Conservation (phyloP, 2,329 filamentous ascomycete species). For the Ophiostoma ips region DNA sequence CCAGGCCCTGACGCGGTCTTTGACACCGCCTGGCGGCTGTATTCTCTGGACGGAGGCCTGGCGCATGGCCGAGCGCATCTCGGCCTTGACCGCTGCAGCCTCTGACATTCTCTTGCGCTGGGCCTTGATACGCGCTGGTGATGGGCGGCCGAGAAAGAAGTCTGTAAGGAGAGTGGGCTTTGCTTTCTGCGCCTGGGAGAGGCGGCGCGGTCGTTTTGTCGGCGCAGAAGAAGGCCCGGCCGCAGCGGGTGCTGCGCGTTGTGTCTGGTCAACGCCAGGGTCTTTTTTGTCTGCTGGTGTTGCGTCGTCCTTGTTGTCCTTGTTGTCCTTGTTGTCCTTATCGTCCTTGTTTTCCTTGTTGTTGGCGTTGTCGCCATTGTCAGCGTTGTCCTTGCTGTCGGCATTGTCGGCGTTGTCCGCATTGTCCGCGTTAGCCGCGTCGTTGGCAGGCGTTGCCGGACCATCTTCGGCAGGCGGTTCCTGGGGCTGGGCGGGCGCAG, state of each 20-base stretch:
- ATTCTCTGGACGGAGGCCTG: slow-evolving; percentile 43
- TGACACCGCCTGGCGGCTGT: slow-evolving; percentile 53
- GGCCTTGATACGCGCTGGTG: slow-evolving; percentile 38
- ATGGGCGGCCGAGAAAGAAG: slow-evolving; percentile 43
- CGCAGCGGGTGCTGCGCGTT: slow-evolving; percentile 26
- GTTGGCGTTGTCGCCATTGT: slow-evolving; percentile 11
- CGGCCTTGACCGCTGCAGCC: slow-evolving; percentile 36
- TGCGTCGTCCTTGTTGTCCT: slow-evolving; percentile 7
- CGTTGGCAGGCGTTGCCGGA: slow-evolving; percentile 2
- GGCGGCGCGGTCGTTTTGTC: slow-evolving; percentile 11
- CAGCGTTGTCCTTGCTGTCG: too few species aligned
- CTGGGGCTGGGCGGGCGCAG: not conserved
- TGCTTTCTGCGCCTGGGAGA: slow-evolving; percentile 27
- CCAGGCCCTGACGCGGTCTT: slow-evolving; percentile 71
- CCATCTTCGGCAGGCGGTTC: not conserved
- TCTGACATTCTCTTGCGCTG: slow-evolving; percentile 41
- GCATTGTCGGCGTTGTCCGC: slow-evolving; percentile 9
- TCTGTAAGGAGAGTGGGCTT: slow-evolving; percentile 40
- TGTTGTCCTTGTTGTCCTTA: not conserved
- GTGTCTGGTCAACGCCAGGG: slow-evolving; percentile 19
- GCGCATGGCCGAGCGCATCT: slow-evolving; percentile 41
- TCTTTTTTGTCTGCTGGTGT: slow-evolving; percentile 17
- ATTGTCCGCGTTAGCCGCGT: slow-evolving; percentile 5
- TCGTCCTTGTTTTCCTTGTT: too few species aligned
- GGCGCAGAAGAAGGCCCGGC: slow-evolving; percentile 16